Evolutionary conservation across 2,329 filamentous ascomycete genomes (phyloP), one percentile per base, ranked within the genome.

Genomic region (Monilinia aucupariae): DNA sequence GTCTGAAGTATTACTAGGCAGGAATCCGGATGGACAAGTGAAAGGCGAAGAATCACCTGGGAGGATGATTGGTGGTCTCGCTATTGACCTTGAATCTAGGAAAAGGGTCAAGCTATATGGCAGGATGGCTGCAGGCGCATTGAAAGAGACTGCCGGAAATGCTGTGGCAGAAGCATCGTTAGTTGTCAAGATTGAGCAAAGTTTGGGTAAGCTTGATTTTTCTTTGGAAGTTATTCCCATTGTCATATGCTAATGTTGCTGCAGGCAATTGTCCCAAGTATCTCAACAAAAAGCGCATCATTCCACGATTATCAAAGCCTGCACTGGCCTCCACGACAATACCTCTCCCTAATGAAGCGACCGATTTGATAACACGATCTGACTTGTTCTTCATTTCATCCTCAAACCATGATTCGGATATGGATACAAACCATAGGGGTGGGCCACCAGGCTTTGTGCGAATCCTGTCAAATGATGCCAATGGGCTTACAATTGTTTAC

Each of bases 401-500:
- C 25, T 82, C 82, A 0, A 80, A 88, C 69, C 80, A 83, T 17
- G 71, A 74, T 6, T 74, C 77, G 17, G 85, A 85, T 61, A 96
- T 96, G 91, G 91, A 96, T 73, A 90, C 87, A 8, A 96, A 96
- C 71, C 85, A 91, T 70, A 84, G 91, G 7, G 91, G 91, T 45
- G 91, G 91, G 0, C 80, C 85, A 1, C 79, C 80, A 0, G 91
- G 91, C 0, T 93, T 96, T 71, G 77, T 93, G 25, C 82, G 91
- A 30, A 78, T 93, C 10, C 73, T 86, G 1, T 82, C 81, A 25
- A 86, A 89, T 63, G 75, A 78, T 30, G 75, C 74, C 3, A 77
- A 77, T 1, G 74, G 69, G 4, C 71, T 74, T 54, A 68, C 67
- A 3, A 74, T 96, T 17, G 79, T 88, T 3, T 96, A 91, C 74